These are phyloP conservation scores for Endoconidiophora laricicola DNA, from an alignment of 2,329 filamentous ascomycete genomes.

Conservation along the genomic window DNA sequence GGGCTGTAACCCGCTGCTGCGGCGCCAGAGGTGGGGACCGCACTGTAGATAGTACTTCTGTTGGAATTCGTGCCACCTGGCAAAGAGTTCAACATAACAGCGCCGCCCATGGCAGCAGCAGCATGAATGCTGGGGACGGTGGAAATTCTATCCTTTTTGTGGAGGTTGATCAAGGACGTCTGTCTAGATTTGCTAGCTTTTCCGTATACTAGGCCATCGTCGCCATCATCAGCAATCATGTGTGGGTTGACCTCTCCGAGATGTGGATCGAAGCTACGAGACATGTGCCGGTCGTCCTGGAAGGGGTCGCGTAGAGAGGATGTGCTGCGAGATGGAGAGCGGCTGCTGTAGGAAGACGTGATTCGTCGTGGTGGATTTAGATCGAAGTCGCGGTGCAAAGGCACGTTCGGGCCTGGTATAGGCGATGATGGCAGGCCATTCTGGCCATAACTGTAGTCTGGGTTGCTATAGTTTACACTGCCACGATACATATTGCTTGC, in stretches of 20 bases:
- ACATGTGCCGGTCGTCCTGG: slow-evolving; percentile 9
- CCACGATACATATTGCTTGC: neutral
- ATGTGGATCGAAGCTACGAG: slow-evolving; percentile 27
- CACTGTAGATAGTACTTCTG: slow-evolving; percentile 3
- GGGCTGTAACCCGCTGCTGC: neutral
- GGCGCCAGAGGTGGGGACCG: neutral
- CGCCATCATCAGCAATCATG: slow-evolving; percentile 71
- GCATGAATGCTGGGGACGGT: slow-evolving; percentile 26
- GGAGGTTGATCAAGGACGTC: slow-evolving; percentile 39
- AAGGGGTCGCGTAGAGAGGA: slow-evolving; percentile 10
- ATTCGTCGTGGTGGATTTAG: slow-evolving; percentile 2
- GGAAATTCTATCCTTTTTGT: slow-evolving; percentile 23
- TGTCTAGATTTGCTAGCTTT: slow-evolving; percentile 24
- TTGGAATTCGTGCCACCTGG: slow-evolving; percentile 7
- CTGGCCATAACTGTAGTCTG: slow-evolving; percentile 4
- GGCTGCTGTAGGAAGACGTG: neutral
- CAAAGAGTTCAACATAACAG: slow-evolving; percentile 16
- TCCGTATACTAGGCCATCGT: slow-evolving; percentile 56
- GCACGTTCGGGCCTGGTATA: slow-evolving; percentile 5
- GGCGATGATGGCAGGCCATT: slow-evolving; percentile 5
- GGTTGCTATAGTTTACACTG: neutral
- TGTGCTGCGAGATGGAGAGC: slow-evolving; percentile 6
- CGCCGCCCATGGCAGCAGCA: slow-evolving; percentile 26
- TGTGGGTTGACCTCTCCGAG: slow-evolving; percentile 56
- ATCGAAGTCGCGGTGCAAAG: slow-evolving; percentile 11